These are phyloP conservation scores for Aspergillus pseudotamarii DNA, from an alignment of 2,329 filamentous ascomycete species.

Conservation along the genomic window DNA sequence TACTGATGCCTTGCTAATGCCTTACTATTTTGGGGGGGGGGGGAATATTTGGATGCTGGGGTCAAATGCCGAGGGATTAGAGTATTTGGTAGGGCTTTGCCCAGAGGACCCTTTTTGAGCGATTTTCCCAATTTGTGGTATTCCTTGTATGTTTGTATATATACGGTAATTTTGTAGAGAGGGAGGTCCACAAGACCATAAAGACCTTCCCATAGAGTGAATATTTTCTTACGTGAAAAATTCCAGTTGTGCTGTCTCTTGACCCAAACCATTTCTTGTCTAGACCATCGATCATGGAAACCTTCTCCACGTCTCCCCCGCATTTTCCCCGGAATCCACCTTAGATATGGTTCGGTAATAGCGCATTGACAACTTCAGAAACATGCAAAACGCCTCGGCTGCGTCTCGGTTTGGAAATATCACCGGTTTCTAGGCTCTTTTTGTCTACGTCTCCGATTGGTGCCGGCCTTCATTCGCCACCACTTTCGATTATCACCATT, in stretches of 20 bases:
- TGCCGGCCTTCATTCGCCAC: background rate
- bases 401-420: constrained; percentile 20
- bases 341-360: background rate
- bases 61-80: background rate
- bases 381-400: constrained; percentile 30
- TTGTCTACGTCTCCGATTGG: constrained; percentile 12
- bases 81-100: background rate
- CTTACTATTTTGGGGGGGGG: too few relatives aligned
- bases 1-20: background rate
- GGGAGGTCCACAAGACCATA: too few relatives aligned
- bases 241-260: too few relatives aligned
- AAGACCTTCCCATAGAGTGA: too few relatives aligned
- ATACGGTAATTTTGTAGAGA: too few relatives aligned
- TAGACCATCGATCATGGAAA: background rate
- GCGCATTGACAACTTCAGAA: background rate
- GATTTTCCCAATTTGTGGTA: too few relatives aligned
- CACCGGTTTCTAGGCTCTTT: constrained; percentile 17
- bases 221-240: too few relatives aligned
- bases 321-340: background rate
- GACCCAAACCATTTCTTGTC: background rate
- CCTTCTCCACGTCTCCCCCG: background rate
- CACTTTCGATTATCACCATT: constrained; percentile 3
- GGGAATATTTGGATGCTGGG: background rate
- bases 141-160: too few relatives aligned
- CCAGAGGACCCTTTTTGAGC: too few relatives aligned